A percentile compares a stretch with the other conserved stretches of the same genome.
Evolutionary conservation across 192 early-diverging fungal species (phyloP).

Genomic region (Coemansia sp.): DNA sequence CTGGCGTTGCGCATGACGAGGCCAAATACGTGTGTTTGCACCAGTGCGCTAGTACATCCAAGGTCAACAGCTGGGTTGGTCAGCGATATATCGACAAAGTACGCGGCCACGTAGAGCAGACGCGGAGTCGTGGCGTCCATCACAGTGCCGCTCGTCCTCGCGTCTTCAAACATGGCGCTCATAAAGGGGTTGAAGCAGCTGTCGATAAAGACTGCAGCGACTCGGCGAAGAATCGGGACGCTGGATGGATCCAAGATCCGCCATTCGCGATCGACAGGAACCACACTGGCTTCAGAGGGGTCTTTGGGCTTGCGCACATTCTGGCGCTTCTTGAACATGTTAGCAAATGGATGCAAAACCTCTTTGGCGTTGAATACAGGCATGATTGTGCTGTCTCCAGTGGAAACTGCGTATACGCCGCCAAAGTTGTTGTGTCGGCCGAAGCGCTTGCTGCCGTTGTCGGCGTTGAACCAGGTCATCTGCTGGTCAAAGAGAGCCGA

Average conservation of each 20-base stretch:
- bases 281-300: not conserved
- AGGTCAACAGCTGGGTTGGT: conserved; percentile 52
- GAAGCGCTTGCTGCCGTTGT: conserved; percentile 24
- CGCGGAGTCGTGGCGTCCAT: conserved; percentile 31
- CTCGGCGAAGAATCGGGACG: conserved; percentile 35
- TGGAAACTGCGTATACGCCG: conserved; percentile 64
- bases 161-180: conserved; percentile 44
- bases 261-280: conserved; percentile 40
- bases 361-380: conserved; percentile 49
- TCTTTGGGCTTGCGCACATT: conserved; percentile 28
- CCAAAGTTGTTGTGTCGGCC: conserved; percentile 71
- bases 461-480: conserved; percentile 27
- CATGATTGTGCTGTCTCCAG: conserved; percentile 51
- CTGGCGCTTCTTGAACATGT: conserved; percentile 29
- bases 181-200: conserved; percentile 56
- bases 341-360: conserved; percentile 49
- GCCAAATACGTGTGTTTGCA: conserved; percentile 45
- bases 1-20: conserved; percentile 45
- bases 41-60: conserved; percentile 37
- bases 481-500: conserved; percentile 36
- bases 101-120: conserved; percentile 46
- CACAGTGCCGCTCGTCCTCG: conserved; percentile 16
- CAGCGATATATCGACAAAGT: conserved; percentile 53
- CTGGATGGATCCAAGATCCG: conserved; percentile 25
- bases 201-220: conserved; percentile 45